phyloP scores from a whole-genome alignment of 495 filamentous ascomycete species.

The Aspergillus haitiensis region DNA sequence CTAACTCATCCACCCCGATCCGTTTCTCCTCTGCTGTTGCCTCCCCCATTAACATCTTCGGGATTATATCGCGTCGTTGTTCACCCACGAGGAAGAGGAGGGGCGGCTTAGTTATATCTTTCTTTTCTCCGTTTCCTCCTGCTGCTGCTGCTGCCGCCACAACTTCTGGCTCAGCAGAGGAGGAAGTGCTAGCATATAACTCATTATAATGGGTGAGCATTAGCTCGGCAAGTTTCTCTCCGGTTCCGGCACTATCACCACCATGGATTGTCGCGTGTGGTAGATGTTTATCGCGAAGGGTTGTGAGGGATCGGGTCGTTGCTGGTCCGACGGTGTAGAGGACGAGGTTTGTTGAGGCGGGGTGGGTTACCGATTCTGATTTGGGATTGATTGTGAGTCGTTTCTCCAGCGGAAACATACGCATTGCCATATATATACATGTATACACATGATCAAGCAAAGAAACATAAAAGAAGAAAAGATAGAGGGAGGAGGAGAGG shows the following conservation, averaged over 20 bases:
- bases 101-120: conserved; percentile 38
- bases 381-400: background rate
- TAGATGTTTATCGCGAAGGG: conserved; percentile 48
- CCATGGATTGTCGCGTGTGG: conserved; percentile 63
- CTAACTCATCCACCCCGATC: conserved; percentile 70
- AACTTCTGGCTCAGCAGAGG: conserved; percentile 15
- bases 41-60: conserved; percentile 64
- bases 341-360: conserved; percentile 54
- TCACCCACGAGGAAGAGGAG: conserved; percentile 88
- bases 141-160: background rate
- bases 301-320: conserved; percentile 69
- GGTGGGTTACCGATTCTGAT: conserved; percentile 22
- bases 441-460: background rate
- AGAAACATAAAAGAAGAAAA: background rate
- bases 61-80: conserved; percentile 83
- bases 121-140: conserved; percentile 31
- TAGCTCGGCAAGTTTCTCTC: conserved; percentile 70
- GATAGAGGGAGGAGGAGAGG: conserved; percentile 51
- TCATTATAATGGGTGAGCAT: conserved; percentile 73
- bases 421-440: background rate
- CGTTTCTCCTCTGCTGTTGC: conserved; percentile 39
- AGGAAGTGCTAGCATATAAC: conserved; percentile 35
- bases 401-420: background rate
- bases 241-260: conserved; percentile 70
- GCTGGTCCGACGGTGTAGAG: conserved; percentile 93